Conservation (phyloP, 2,329 filamentous ascomycete genomes). For the Pseudonectria buxi region DNA sequence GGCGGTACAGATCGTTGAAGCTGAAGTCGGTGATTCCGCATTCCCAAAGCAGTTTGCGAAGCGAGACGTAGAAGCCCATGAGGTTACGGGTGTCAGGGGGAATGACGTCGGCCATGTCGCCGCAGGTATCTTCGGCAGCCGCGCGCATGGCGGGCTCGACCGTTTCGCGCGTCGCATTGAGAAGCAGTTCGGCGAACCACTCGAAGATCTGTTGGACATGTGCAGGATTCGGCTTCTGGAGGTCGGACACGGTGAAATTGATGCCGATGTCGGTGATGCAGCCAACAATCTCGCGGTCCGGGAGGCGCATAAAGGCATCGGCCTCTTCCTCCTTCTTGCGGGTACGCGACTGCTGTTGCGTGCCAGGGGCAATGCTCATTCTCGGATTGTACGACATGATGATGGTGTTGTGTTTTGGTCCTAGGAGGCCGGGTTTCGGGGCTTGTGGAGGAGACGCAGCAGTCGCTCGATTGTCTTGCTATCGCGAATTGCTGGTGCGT, state of each 20-base stretch:
- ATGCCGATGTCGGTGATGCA: constrained; percentile 98
- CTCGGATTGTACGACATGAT: constrained; percentile 53
- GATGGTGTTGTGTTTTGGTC: not conserved
- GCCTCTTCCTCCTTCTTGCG: constrained; percentile 55
- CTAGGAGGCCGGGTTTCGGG: not conserved
- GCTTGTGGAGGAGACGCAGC: not conserved
- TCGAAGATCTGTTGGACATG: constrained; percentile 98
- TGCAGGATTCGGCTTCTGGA: constrained; percentile 88
- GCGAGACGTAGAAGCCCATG: constrained; percentile 88
- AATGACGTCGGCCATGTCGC: constrained; percentile 77
- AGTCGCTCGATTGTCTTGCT: constrained; percentile 2
- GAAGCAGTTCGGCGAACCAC: constrained; percentile 89
- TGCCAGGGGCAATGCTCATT: constrained; percentile 53
- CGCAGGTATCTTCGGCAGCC: constrained; percentile 79
- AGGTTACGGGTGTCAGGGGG: constrained; percentile 85
- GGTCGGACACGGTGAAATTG: constrained; percentile 74
- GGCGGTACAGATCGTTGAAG: constrained; percentile 85
- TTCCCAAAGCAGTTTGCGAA: constrained; percentile 73
- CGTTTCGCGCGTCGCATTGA: constrained; percentile 88
- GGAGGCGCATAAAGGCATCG: constrained; percentile 53
- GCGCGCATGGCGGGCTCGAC: constrained; percentile 94
- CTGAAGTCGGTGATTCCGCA: constrained; percentile 92
- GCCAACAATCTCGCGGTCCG: constrained; percentile 78
- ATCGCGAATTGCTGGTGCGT: constrained; percentile 7
- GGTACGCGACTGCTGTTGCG: constrained; percentile 43